Base-by-base conservation (phyloP, 164 flowering plant species). In the Pachysandra terminalis region DNA sequence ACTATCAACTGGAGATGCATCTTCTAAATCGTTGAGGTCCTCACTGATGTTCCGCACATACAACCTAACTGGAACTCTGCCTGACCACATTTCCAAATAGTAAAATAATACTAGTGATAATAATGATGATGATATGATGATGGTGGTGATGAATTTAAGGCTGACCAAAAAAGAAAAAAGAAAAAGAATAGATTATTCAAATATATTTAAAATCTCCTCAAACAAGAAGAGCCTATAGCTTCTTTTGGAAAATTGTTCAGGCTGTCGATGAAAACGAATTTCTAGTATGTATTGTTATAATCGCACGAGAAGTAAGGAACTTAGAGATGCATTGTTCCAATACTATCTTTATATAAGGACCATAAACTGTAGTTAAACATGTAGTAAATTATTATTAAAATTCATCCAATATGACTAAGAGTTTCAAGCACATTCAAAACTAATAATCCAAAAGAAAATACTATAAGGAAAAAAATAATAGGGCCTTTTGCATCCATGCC, bases 41-140 rank as follows among this genome's bases (percentile, higher is more conserved):
- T 88, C 82, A 25, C 49, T 73, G 40, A 89, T 64, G 69, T 49
- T 78, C 83, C 89, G 66, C 66, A 88, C 75, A 67, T 93, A 96
- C 79, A 93, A 80, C 26, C 99, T 86, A 67, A 96, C 89, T 28
- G 99, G 98, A 81, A 91, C 73, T 79, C 90, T 85, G 80, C 86
- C 99, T 96, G 85, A 69, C 57, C 71, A 83, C 27, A 68, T 52
- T 54, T 57, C 68, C 76, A 70, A 37, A 62, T 45, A 67, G 53
- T 55, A 59, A 70, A 71, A 72, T 9, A 21, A 15, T 32, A 64
- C 12, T 35, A 54, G 15, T 53, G 21, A 67, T 59, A 22, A 41
- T 65, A 53, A 32, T 32, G 37, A 32, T 32, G 37, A 32, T 32
- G 37, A 55, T 5, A 23, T 35, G 58, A 74, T 16, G 26, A 32